Evolutionary conservation across 306 rosid species (phyloP).

Genomic region (Lupinus albus): DNA sequence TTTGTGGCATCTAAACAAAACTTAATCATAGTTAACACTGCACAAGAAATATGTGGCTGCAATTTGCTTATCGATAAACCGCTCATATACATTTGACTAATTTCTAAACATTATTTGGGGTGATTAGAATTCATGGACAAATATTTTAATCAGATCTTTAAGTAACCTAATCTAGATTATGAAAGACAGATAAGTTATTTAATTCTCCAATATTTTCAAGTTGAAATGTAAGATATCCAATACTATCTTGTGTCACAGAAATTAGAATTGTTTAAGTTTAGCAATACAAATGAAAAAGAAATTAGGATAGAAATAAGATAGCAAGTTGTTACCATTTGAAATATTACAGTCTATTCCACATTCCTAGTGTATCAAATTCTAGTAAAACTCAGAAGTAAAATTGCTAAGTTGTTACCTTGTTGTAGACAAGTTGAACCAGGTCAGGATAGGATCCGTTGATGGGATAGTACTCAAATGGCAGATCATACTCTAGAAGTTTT

Average conservation of each 20-base stretch:
- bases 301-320: background rate
- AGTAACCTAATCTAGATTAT: background rate
- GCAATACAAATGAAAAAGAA: background rate
- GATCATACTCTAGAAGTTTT: slow-evolving; percentile 46
- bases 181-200: background rate
- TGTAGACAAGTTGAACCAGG: slow-evolving; percentile 53
- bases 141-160: background rate
- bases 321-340: background rate
- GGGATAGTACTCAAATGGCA: slow-evolving; percentile 48
- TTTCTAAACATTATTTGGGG: background rate
- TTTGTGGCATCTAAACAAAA: slow-evolving; percentile 18
- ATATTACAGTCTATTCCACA: background rate
- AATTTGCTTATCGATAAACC: background rate
- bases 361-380: background rate
- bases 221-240: background rate
- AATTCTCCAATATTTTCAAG: background rate
- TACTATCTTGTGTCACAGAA: background rate
- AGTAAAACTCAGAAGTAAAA: slow-evolving; percentile 5
- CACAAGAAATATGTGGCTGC: background rate
- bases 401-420: slow-evolving; percentile 51
- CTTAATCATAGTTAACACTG: background rate
- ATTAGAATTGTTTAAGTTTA: background rate
- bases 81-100: background rate
- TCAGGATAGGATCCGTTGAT: slow-evolving; percentile 47
- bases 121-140: background rate